phyloP scores from a whole-genome alignment of 192 early-diverging fungal species.

The Coemansia sp. region DNA sequence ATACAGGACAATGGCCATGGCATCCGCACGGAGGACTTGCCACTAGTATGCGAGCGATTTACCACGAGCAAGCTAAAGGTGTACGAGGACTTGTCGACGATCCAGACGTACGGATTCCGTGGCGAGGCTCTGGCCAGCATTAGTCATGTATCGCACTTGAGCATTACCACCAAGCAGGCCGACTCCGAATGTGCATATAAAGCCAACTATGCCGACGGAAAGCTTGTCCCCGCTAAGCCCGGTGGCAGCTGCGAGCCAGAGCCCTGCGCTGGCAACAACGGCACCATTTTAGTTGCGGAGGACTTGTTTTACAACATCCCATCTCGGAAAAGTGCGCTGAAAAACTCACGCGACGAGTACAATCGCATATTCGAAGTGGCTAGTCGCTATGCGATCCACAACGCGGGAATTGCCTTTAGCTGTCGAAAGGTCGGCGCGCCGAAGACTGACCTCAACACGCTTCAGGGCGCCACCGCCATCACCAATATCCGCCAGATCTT shows the following conservation, averaged over 20 bases:
- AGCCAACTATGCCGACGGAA: constrained; percentile 87
- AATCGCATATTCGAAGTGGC: constrained; percentile 88
- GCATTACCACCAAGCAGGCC: constrained; percentile 78
- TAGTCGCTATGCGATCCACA: constrained; percentile 92
- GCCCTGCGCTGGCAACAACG: constrained; percentile 94
- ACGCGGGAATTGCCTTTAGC: constrained; percentile 78
- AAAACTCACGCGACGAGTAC: constrained; percentile 87
- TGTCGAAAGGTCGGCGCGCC: constrained; percentile 86
- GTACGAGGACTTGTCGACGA: constrained; percentile 84
- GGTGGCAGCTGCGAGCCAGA: constrained; percentile 81
- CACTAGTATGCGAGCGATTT: constrained; percentile 92
- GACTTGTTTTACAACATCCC: constrained; percentile 96
- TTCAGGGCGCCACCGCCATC: constrained; percentile 59
- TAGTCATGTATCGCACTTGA: constrained; percentile 91
- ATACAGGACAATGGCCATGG: constrained; percentile 97
- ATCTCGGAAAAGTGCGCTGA: constrained; percentile 83
- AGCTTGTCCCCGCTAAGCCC: constrained; percentile 73
- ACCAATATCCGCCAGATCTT: constrained; percentile 86
- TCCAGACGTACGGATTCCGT: constrained; percentile 94
- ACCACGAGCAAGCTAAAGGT: constrained; percentile 89
- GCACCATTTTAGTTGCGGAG: constrained; percentile 92
- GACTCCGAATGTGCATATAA: constrained; percentile 76
- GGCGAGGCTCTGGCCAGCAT: constrained; percentile 98
- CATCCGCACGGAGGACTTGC: constrained; percentile 88
- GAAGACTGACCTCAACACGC: constrained; percentile 80